These are phyloP conservation scores for Pseudozyma hubeiensis DNA, from an alignment of 1,284 basidiomycete species.

Conservation along the genomic window DNA sequence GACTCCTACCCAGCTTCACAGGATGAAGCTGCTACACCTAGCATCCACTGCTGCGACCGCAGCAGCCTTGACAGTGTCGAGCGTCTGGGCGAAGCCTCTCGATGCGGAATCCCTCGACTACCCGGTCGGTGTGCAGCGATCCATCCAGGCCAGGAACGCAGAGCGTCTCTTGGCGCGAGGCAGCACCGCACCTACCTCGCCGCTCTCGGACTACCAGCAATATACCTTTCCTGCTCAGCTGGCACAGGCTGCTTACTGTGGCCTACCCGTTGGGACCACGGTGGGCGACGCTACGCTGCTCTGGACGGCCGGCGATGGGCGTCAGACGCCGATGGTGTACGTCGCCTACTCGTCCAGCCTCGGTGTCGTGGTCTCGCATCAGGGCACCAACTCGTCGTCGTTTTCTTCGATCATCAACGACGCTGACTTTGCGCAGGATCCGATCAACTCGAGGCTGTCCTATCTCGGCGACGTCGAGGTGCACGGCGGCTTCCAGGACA, in stretches of 20 bases:
- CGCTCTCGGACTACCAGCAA: conserved; percentile 38
- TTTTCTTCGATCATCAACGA: conserved; percentile 52
- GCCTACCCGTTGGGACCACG: conserved; percentile 24
- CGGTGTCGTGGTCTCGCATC: conserved; percentile 55
- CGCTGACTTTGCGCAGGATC: conserved; percentile 34
- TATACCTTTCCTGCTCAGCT: conserved; percentile 49
- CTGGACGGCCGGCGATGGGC: conserved; percentile 54
- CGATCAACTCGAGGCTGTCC: conserved; percentile 38
- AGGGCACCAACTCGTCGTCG: conserved; percentile 56
- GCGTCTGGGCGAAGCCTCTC: conserved; percentile 19
- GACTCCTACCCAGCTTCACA: neutral
- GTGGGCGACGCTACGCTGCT: conserved; percentile 53
- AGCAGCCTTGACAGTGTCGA: conserved; percentile 18
- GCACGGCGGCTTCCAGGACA: conserved; percentile 60
- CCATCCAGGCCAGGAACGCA: conserved; percentile 13
- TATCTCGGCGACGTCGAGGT: conserved; percentile 46
- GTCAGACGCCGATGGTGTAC: conserved; percentile 38
- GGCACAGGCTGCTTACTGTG: conserved; percentile 52
- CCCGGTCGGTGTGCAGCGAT: conserved; percentile 22
- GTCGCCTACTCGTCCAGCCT: conserved; percentile 51
- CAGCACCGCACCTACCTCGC: conserved; percentile 30
- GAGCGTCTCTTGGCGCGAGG: conserved; percentile 24
- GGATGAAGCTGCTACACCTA: conserved; percentile 18
- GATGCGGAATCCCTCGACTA: conserved; percentile 7
- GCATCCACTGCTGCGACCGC: conserved; percentile 20